A percentile compares a stretch with the other conserved stretches of the same genome.
These are phyloP conservation scores for Exsudoporus frostii DNA, from an alignment of 768 basidiomycete genomes.

Conservation along the genomic window DNA sequence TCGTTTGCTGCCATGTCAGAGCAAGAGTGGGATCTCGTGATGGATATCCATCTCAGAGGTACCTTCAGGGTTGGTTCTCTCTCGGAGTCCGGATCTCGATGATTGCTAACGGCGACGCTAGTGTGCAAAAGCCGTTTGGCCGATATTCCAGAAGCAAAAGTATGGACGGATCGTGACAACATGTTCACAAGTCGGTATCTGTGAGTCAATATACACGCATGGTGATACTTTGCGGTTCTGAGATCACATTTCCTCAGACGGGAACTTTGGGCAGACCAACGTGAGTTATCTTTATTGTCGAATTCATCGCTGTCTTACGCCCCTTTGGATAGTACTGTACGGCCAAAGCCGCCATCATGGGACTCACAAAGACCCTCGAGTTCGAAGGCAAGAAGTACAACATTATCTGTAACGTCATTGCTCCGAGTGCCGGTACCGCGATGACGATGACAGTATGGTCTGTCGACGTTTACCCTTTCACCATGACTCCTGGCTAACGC, in stretches of 20 bases:
- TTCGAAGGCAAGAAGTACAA: slow-evolving; percentile 91
- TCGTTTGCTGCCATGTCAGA: slow-evolving; percentile 87
- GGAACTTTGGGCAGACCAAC: slow-evolving; percentile 94
- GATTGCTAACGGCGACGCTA: slow-evolving; percentile 28
- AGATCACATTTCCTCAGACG: slow-evolving; percentile 49
- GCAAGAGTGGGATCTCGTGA: slow-evolving; percentile 91
- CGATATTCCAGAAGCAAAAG: slow-evolving; percentile 93
- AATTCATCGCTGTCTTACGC: neutral
- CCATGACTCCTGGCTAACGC: neutral
- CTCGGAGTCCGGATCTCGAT: neutral
- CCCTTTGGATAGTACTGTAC: slow-evolving; percentile 65
- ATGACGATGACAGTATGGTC: slow-evolving; percentile 85
- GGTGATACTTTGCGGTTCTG: neutral
- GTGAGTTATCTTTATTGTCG: slow-evolving; percentile 33
- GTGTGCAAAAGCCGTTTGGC: slow-evolving; percentile 96
- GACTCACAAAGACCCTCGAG: slow-evolving; percentile 84
- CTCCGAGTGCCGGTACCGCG: slow-evolving; percentile 85
- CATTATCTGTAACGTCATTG: slow-evolving; percentile 86
- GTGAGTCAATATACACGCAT: slow-evolving; percentile 44
- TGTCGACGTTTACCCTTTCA: slow-evolving; percentile 18
- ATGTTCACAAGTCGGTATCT: slow-evolving; percentile 89
- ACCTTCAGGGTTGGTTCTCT: slow-evolving; percentile 70
- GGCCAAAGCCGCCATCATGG: slow-evolving; percentile 90
- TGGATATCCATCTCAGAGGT: slow-evolving; percentile 84
- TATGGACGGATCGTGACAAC: slow-evolving; percentile 95